Base-by-base conservation (phyloP, 2,329 filamentous ascomycete species). In the Tolypocladium ophioglossoides region DNA sequence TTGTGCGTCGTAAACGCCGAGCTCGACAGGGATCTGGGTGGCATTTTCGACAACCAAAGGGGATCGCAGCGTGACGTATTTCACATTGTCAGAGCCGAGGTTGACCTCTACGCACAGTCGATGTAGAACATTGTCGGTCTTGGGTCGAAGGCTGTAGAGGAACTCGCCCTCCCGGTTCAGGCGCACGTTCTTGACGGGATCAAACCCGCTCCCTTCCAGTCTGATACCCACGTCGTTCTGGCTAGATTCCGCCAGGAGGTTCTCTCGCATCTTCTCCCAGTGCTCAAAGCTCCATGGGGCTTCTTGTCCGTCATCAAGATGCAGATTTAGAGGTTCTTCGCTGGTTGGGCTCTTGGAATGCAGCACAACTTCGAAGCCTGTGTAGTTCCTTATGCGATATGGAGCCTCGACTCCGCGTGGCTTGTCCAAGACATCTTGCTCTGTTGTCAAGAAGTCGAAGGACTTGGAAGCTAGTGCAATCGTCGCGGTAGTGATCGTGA, bases 261-360 rank as follows among this genome's bases (percentile, higher is more conserved):
- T 95, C 71, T 99, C 94, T 70, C 94, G 87, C 79, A 96, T 95
- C 63, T 94, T 94, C 60, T 91, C 91, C 73, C 92, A 94, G 61
- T 96, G 91, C 70, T 99, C 94, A 59, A 99, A 99, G 60, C 91
- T 86, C 94, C 94, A 99, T 1, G 92, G 90, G 2, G 83, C 84
- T 70, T 99, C 94, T 64, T 95, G 83, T 10, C 94, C 95, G 64
- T 99, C 95, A 55, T 82, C 82, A 0, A 99, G 76, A 57, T 86
- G 91, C 2, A 88, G 82, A 6, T 85, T 85, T 55, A 89, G 83
- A 44, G 85, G 81, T 53, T 86, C 85, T 2, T 84, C 79, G 53
- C 80, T 82, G 37, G 74, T 78, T 10, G 79, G 71, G 52, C 83
- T 83, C 70, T 89, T 89, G 46, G 89, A 86, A 77, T 91, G 91